Conservation (phyloP, 2,329 filamentous ascomycete genomes). For the Talaromyces sp. region DNA sequence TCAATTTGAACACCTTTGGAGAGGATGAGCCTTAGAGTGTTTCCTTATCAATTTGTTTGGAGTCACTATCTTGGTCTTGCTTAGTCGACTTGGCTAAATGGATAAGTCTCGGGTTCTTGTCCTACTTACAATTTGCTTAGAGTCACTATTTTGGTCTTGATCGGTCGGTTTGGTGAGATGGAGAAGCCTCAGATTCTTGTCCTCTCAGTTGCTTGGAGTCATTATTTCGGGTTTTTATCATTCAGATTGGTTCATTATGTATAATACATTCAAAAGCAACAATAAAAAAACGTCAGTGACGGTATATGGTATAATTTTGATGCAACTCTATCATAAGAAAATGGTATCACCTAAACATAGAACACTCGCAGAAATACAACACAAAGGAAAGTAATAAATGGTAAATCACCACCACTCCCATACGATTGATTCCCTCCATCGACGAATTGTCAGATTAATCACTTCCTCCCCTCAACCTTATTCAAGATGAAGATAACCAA, state of each 20-base stretch:
- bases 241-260: not conserved
- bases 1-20: not conserved
- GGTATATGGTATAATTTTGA: not conserved
- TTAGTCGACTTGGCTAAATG: not conserved
- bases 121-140: too few relatives aligned
- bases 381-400: not conserved
- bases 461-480: constrained; percentile 1
- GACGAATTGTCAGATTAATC: not conserved
- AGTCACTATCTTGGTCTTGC: not conserved
- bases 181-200: not conserved
- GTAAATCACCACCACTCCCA: not conserved
- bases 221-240: not conserved
- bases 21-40: not conserved
- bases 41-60: not conserved
- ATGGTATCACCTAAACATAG: not conserved
- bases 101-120: not conserved
- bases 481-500: constrained; percentile 13
- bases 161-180: not conserved
- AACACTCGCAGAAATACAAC: not conserved
- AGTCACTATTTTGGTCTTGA: not conserved
- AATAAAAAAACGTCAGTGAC: not conserved
- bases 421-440: not conserved
- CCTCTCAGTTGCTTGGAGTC: not conserved
- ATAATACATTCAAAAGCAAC: not conserved
- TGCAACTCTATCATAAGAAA: not conserved